These are phyloP conservation scores for Chaetothyriales sp. DNA, from an alignment of 2,329 filamentous ascomycete genomes.

Conservation along the genomic window DNA sequence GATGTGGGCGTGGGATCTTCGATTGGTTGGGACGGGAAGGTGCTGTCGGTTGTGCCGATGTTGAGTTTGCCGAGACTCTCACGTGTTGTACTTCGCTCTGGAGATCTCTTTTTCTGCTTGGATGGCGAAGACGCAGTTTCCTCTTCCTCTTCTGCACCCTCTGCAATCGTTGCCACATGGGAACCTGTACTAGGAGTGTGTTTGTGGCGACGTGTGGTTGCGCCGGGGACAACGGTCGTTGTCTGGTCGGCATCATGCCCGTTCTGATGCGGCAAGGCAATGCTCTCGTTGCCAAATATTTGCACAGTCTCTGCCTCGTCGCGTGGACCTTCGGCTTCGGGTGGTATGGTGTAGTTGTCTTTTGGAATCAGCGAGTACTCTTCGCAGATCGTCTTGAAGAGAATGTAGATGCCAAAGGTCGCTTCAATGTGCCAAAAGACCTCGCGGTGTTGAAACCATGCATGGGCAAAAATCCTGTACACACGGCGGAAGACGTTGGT, in stretches of 20 bases:
- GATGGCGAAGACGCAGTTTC: slow-evolving; percentile 5
- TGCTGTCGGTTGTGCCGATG: not conserved
- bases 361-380: slow-evolving; percentile 74
- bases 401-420: slow-evolving; percentile 79
- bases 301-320: slow-evolving; percentile 33
- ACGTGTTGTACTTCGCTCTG: not conserved
- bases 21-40: not conserved
- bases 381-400: slow-evolving; percentile 96
- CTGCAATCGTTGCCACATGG: slow-evolving; percentile 64
- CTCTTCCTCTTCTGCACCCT: slow-evolving; percentile 62
- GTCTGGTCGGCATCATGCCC: not conserved
- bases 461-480: slow-evolving; percentile 94
- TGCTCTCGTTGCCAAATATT: slow-evolving; percentile 28
- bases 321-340: slow-evolving; percentile 68
- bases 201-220: slow-evolving; percentile 67
- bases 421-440: slow-evolving; percentile 92
- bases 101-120: slow-evolving; percentile 2
- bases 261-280: slow-evolving; percentile 14
- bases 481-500: slow-evolving; percentile 89
- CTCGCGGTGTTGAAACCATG: slow-evolving; percentile 92
- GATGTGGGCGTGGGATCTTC: slow-evolving; percentile 13
- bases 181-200: slow-evolving; percentile 68
- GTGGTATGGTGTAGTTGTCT: slow-evolving; percentile 90
- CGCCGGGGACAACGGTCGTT: slow-evolving; percentile 22
- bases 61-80: not conserved